Percentiles rank a stretch among this genome's conserved stretches.
Evolutionary conservation across 306 rosid genomes (phyloP).

Genomic region (Quercus alba): DNA sequence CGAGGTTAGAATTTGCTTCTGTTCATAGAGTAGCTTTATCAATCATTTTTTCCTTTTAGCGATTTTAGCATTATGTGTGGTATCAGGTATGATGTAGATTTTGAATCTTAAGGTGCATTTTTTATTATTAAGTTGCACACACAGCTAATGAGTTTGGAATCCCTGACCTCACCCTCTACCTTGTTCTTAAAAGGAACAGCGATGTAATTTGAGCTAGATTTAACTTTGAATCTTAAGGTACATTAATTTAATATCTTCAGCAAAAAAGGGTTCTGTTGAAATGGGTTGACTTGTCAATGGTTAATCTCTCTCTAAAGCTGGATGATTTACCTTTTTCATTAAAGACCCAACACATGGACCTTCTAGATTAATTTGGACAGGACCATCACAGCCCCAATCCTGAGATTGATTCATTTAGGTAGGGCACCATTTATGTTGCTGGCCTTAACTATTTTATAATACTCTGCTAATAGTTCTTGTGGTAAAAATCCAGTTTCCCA

Average conservation of each 20-base stretch:
- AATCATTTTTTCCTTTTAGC: background rate
- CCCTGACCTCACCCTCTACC: no score
- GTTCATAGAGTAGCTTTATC: background rate
- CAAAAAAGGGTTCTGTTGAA: background rate
- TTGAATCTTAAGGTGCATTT: background rate
- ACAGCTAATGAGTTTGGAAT: no score
- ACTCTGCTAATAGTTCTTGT: background rate
- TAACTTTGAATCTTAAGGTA: no score
- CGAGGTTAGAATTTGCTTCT: slow-evolving; percentile 49
- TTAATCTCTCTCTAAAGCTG: background rate
- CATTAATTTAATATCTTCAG: background rate
- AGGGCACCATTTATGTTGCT: background rate
- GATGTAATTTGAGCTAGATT: no score
- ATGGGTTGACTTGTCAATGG: background rate
- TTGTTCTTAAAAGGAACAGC: no score
- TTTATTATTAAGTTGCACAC: no score
- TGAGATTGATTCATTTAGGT: background rate
- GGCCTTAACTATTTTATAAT: background rate
- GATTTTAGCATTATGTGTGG: background rate
- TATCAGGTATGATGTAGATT: background rate
- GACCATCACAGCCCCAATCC: background rate
- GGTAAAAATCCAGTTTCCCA: background rate
- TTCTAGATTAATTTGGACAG: background rate
- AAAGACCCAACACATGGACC: background rate
- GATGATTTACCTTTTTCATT: background rate